Conservation (phyloP, 2,329 filamentous ascomycete genomes). For the Dothideomycetidae sp. region DNA sequence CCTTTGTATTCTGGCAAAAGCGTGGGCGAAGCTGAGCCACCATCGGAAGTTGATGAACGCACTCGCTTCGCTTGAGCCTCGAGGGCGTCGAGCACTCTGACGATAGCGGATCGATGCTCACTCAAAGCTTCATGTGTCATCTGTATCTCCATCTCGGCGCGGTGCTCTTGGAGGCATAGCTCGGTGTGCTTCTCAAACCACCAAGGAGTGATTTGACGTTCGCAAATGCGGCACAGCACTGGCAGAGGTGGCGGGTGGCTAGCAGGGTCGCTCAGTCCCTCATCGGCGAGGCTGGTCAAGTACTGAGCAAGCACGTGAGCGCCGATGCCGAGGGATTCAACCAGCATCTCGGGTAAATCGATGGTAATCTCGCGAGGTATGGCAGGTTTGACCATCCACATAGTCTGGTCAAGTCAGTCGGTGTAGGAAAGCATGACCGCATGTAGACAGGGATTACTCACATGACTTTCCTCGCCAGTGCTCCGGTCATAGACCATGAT, state of each 20-base stretch:
- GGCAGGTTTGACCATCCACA: constrained; percentile 99
- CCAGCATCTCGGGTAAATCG: constrained; percentile 74
- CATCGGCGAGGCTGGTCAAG: constrained; percentile 76
- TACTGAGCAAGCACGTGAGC: constrained; percentile 91
- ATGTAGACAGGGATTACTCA: constrained; percentile 38
- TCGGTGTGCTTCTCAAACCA: constrained; percentile 99
- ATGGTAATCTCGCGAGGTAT: constrained; percentile 88
- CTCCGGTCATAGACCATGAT: constrained; percentile 94
- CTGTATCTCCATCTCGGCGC: constrained; percentile 94
- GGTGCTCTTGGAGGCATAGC: constrained; percentile 85
- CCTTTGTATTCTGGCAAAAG: constrained; percentile 67
- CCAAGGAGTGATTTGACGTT: constrained; percentile 93
- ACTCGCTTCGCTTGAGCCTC: constrained; percentile 60
- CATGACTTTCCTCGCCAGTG: constrained; percentile 77
- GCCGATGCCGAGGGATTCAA: constrained; percentile 85
- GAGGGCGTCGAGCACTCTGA: constrained; percentile 83
- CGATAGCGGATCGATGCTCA: constrained; percentile 87
- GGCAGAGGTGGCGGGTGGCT: constrained; percentile 68
- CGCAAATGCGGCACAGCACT: constrained; percentile 90
- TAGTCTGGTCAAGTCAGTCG: constrained; percentile 71
- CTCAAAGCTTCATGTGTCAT: constrained; percentile 83
- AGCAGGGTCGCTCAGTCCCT: constrained; percentile 57
- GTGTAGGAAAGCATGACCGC: too few species aligned
- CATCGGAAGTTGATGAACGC: constrained; percentile 40
- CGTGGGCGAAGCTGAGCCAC: constrained; percentile 18